Conservation (phyloP, 2,329 filamentous ascomycete genomes). For the Magnaporthiopsis incrustans region DNA sequence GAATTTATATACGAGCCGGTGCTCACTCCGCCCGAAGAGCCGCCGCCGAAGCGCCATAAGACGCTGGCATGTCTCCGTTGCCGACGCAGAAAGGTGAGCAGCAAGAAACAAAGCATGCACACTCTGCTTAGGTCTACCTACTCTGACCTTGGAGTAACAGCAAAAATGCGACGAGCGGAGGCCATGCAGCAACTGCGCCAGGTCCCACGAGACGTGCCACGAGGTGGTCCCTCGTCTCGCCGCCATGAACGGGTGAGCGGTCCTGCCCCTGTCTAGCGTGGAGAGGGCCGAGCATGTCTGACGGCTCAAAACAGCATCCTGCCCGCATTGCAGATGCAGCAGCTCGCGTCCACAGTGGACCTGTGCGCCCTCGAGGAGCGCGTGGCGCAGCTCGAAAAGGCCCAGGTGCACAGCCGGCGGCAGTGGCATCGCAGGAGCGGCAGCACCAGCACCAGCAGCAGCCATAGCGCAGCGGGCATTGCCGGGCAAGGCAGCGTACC, state of each 20-base stretch:
- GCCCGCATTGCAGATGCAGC: background rate
- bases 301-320: background rate
- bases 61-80: slow-evolving; percentile 4
- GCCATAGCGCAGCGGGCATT: background rate
- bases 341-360: slow-evolving; percentile 1
- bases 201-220: slow-evolving; percentile 1
- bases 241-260: background rate
- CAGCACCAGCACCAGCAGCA: slow-evolving; percentile 3
- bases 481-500: background rate
- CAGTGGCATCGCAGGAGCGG: background rate
- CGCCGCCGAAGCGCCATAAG: slow-evolving; percentile 4
- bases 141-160: background rate
- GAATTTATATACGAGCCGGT: background rate
- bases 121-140: too few relatives aligned
- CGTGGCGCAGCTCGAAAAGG: slow-evolving; percentile 6
- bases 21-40: slow-evolving; percentile 6
- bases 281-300: background rate
- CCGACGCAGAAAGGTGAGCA: slow-evolving; percentile 5
- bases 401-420: background rate
- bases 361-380: slow-evolving; percentile 6
- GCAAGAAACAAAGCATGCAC: too few relatives aligned
- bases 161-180: slow-evolving; percentile 8
- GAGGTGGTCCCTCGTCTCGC: slow-evolving; percentile 5
- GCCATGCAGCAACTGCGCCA: slow-evolving; percentile 5
- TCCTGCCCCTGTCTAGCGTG: too few relatives aligned